Evolutionary conservation across 129 eudicot genomes (phyloP).

Genomic region (Flaveria sonorensis): DNA sequence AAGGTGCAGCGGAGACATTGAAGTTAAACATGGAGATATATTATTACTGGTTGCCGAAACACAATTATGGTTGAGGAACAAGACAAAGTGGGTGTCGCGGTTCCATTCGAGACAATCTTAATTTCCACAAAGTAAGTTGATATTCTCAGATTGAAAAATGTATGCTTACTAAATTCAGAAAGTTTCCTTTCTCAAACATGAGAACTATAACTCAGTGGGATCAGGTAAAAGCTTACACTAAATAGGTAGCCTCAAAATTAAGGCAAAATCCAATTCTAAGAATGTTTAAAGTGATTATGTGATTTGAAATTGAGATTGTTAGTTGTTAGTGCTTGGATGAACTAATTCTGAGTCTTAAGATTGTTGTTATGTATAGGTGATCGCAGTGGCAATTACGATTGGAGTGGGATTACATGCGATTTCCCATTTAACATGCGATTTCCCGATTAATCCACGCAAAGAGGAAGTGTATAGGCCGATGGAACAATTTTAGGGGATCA

Average conservation of each 20-base stretch:
- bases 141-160: neutral
- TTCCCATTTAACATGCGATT: constrained; percentile 87
- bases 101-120: constrained; percentile 22
- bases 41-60: constrained; percentile 21
- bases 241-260: neutral
- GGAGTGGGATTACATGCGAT: constrained; percentile 88
- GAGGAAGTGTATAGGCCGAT: constrained; percentile 47
- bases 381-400: constrained; percentile 81
- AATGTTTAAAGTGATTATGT: no score
- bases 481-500: constrained; percentile 62
- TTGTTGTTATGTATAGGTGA: constrained; percentile 51
- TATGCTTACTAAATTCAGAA: neutral
- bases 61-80: constrained; percentile 25
- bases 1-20: constrained; percentile 27
- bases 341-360: neutral
- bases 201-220: neutral
- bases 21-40: constrained; percentile 25
- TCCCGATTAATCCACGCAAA: constrained; percentile 59
- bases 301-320: no score
- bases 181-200: neutral
- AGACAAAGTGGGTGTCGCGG: constrained; percentile 9
- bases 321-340: no score
- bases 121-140: constrained; percentile 24
- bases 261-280: neutral
- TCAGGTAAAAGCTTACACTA: neutral